Percentiles rank a stretch among this genome's conserved stretches.
These are phyloP conservation scores for Pyrenochaeta sp. DNA, from an alignment of 2,329 filamentous ascomycete genomes.

Conservation along the genomic window DNA sequence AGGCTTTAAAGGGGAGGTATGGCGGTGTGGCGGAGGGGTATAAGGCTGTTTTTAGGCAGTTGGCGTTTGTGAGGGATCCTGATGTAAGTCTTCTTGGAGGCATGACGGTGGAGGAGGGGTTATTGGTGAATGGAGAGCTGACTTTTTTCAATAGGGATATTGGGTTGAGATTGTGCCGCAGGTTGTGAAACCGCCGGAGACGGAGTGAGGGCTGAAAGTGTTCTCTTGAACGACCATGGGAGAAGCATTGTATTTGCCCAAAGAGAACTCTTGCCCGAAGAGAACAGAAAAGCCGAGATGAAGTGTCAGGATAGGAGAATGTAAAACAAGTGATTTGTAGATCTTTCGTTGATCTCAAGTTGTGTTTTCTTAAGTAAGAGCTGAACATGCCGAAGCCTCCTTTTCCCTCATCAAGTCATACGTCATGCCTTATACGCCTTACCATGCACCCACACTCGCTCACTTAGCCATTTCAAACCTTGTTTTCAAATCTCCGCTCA, in stretches of 20 bases:
- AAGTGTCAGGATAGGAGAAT: not conserved
- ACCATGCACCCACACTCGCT: constrained; percentile 4
- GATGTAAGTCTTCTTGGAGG: constrained; percentile 36
- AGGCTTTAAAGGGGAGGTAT: constrained; percentile 23
- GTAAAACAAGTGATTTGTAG: not conserved
- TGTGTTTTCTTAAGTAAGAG: not conserved
- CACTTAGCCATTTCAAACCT: constrained; percentile 17
- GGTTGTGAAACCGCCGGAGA: constrained; percentile 12
- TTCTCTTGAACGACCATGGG: too few species aligned
- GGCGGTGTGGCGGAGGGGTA: constrained; percentile 36
- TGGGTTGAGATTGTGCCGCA: constrained; percentile 43
- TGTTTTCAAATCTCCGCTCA: constrained; percentile 51
- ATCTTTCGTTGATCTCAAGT: not conserved
- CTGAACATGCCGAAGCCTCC: not conserved
- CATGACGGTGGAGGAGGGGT: not conserved
- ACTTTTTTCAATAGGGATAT: constrained; percentile 30
- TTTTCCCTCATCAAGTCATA: constrained; percentile 12
- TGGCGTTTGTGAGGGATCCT: constrained; percentile 47
- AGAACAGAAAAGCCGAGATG: not conserved
- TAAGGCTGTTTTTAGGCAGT: constrained; percentile 39
- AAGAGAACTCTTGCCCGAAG: not conserved
- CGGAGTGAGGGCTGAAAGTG: not conserved
- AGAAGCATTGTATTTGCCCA: too few species aligned
- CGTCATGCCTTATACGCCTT: constrained; percentile 11
- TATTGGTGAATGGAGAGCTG: constrained; percentile 1